Conservation (phyloP, 495 filamentous ascomycete genomes). For the Talaromyces thailandensis region DNA sequence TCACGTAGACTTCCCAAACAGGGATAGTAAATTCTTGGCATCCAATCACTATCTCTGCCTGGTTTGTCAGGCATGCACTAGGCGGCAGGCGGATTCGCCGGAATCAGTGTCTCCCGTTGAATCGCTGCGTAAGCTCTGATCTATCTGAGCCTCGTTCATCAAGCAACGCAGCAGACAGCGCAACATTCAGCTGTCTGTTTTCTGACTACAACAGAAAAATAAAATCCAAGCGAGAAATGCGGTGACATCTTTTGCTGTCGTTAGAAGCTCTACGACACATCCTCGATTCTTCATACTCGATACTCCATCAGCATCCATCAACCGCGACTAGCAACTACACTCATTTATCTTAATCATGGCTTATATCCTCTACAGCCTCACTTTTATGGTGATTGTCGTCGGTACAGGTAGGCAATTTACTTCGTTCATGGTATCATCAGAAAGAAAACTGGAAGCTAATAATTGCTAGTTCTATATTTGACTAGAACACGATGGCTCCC, state of each 20-base stretch:
- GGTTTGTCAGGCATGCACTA: not conserved
- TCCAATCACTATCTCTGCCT: not conserved
- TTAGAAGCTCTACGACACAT: not conserved
- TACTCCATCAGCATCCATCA: not conserved
- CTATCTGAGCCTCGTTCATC: not conserved
- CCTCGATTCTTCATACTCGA: not conserved
- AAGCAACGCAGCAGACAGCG: not conserved
- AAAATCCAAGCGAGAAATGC: not conserved
- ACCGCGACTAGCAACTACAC: not conserved
- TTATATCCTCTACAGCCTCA: constrained; percentile 70
- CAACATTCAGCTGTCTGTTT: not conserved
- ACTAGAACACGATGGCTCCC: constrained; percentile 71
- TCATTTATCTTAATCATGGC: constrained; percentile 39
- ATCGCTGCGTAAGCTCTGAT: not conserved
- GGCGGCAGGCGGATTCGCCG: not conserved
- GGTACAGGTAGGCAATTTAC: constrained; percentile 43
- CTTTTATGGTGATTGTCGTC: constrained; percentile 52
- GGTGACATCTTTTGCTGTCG: not conserved
- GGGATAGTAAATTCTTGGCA: not conserved
- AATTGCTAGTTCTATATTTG: constrained; percentile 55
- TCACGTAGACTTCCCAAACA: not conserved
- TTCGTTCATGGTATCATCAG: not conserved
- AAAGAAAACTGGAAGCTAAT: not conserved
- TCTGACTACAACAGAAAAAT: not conserved
- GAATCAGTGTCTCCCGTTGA: not conserved